Base-by-base conservation (phyloP, 192 early-diverging fungal genomes). In the Mortierella alpina region DNA sequence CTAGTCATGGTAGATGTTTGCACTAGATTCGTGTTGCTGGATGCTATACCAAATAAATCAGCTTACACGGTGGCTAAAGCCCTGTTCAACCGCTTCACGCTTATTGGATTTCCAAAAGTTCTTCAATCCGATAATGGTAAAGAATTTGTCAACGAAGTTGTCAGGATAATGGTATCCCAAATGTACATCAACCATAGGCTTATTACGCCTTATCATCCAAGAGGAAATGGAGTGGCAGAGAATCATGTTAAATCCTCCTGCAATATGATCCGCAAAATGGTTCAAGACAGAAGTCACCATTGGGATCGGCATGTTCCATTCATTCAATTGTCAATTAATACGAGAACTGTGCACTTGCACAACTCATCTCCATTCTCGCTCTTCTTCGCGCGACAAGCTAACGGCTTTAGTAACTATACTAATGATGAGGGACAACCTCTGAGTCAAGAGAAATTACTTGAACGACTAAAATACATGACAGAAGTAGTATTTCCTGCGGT, bases 121-220 rank as follows among this genome's bases (percentile, higher is more conserved):
- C 23, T 84, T 3, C 85, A 84, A 55, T 74, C 72, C 6, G 72
- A 74, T 42, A 74, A 89, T 67, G 86, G 86, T 15, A 77, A 68
- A 46, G 88, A 87, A 53, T 87, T 87, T 46, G 81, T 80, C 5
- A 87, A 84, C 45, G 23, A 61, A 55, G 23, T 80, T 44, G n/a
- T 89, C 8, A 57, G 44, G 20, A 54, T 17, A 6, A 55, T 86
- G 40, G 57, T 51, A 7, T 59, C 15, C 11, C 31, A 31, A 31
- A 31, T 72, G 13, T 59, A 65, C 1, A 75, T 86, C 22, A 64
- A 83, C 5, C 83, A 86, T 59, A 53, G 86, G 4, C 48, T 82
- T 6, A 53, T 68, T 22, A 82, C 85, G 23, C 73, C 83, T 6
- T 86, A 84, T 60, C 72, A 85, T 70, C 83, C 84, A 8, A 60